Conservation (phyloP, 2,329 filamentous ascomycete species). For the Penicillium sp. region DNA sequence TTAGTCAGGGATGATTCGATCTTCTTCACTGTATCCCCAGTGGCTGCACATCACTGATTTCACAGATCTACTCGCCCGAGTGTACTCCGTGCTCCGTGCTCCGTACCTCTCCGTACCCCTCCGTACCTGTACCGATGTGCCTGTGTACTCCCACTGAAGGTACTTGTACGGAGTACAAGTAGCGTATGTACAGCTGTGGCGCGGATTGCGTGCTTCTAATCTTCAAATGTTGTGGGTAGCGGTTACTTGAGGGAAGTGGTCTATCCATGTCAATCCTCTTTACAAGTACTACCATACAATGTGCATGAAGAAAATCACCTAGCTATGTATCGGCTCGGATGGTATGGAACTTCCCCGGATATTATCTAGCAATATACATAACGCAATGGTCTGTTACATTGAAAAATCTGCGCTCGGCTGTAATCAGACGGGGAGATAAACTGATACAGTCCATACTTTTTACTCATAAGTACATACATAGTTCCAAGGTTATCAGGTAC, state of each 20-base stretch:
- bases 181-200: constrained; percentile 7
- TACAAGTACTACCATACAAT: not conserved
- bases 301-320: not conserved
- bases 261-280: not conserved
- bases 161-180: too few species aligned
- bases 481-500: too few species aligned
- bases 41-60: constrained; percentile 25
- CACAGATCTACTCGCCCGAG: constrained; percentile 17
- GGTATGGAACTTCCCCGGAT: constrained; percentile 2
- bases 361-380: not conserved
- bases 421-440: not conserved
- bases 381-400: constrained; percentile 5
- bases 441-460: too few species aligned
- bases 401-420: not conserved
- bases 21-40: constrained; percentile 6
- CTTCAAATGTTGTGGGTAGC: constrained; percentile 3
- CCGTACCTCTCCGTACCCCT: too few species aligned
- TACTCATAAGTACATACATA: too few species aligned
- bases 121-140: too few species aligned
- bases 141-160: too few species aligned
- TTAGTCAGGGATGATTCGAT: not conserved
- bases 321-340: not conserved
- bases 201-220: constrained; percentile 20
- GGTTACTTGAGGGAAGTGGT: not conserved
- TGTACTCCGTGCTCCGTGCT: too few species aligned